Percentiles rank a stretch among this genome's conserved stretches.
phyloP scores from a whole-genome alignment of 1,284 basidiomycete species.

The Sanghuangporus weigelae region DNA sequence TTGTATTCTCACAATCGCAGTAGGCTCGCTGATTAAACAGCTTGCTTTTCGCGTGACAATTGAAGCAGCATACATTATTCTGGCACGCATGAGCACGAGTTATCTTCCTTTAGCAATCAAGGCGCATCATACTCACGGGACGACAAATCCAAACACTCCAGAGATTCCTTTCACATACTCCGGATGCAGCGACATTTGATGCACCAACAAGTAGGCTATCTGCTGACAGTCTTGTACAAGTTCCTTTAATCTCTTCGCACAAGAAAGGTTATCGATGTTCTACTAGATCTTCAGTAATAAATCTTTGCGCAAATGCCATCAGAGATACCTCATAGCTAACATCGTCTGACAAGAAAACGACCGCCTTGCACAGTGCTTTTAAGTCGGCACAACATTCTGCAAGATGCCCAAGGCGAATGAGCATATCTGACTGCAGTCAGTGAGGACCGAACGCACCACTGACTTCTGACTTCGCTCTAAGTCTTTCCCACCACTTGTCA shows the following conservation, averaged over 20 bases:
- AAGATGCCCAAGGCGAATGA: neutral
- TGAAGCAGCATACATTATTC: no score
- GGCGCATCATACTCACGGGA: neutral
- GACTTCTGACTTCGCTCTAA: neutral
- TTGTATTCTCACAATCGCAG: no score
- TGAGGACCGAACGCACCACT: neutral
- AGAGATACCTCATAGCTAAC: neutral
- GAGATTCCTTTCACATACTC: neutral
- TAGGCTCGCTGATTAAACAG: no score
- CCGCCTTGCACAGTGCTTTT: neutral
- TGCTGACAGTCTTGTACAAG: neutral
- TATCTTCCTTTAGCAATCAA: no score
- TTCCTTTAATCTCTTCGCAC: neutral
- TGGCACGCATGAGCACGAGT: no score
- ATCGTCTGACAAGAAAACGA: neutral
- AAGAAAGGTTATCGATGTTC: neutral
- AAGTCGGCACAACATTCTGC: neutral
- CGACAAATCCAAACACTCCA: neutral
- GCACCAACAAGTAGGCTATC: neutral
- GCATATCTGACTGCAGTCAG: neutral
- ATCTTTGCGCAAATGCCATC: no score
- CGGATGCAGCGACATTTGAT: neutral
- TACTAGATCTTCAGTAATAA: no score
- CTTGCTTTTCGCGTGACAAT: no score
- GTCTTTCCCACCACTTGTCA: no score